Evolutionary conservation across 768 basidiomycete species (phyloP).

Genomic region (Panellus pusillus): DNA sequence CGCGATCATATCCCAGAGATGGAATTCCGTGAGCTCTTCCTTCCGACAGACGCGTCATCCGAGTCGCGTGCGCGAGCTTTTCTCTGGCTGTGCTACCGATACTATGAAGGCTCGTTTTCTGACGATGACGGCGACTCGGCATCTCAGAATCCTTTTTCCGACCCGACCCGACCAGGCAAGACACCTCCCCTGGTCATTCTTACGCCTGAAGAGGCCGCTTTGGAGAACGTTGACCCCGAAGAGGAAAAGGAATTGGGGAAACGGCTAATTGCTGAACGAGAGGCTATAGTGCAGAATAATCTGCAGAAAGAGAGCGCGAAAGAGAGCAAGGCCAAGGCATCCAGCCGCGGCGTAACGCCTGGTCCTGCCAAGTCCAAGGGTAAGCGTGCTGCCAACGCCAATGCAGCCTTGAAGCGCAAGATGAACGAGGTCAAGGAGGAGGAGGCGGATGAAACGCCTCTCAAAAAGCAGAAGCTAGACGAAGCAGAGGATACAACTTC

Average conservation of each 20-base stretch:
- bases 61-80: constrained; percentile 49
- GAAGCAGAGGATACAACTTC: constrained; percentile 15
- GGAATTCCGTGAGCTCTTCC: constrained; percentile 53
- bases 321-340: constrained; percentile 25
- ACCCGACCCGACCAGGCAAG: constrained; percentile 37
- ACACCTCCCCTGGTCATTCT: constrained; percentile 40
- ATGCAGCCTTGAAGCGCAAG: constrained; percentile 25
- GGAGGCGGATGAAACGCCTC: constrained; percentile 27
- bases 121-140: constrained; percentile 34
- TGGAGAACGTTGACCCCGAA: constrained; percentile 49
- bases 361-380: constrained; percentile 26
- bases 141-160: constrained; percentile 60
- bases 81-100: constrained; percentile 57
- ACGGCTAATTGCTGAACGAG: constrained; percentile 40
- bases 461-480: constrained; percentile 23
- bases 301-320: constrained; percentile 21
- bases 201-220: constrained; percentile 36
- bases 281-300: constrained; percentile 37
- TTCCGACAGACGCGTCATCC: constrained; percentile 47
- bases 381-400: constrained; percentile 26
- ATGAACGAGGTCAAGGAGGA: constrained; percentile 26
- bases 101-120: constrained; percentile 52
- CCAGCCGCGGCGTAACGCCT: constrained; percentile 2
- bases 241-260: constrained; percentile 41
- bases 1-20: constrained; percentile 33